A percentile compares a stretch with the other conserved stretches of the same genome.
Conservation (phyloP, 306 rosid species). For the Adenanthera pavonina region DNA sequence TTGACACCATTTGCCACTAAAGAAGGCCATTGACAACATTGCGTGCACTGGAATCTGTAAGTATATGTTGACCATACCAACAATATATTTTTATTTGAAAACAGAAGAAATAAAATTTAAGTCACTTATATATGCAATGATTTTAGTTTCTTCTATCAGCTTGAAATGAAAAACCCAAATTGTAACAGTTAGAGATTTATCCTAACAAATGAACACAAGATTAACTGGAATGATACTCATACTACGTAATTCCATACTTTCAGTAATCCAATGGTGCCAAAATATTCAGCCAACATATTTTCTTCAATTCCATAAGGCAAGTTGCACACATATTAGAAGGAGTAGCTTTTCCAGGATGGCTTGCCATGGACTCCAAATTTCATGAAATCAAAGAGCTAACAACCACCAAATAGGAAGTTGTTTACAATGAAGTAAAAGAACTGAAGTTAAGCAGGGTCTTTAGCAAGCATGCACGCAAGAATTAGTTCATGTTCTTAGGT, state of each 20-base stretch:
- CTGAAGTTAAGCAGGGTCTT: neutral
- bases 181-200: neutral
- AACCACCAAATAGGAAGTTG: slow-evolving; percentile 34
- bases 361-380: slow-evolving; percentile 76
- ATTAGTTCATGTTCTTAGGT: no score
- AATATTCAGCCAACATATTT: slow-evolving; percentile 83
- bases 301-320: slow-evolving; percentile 93
- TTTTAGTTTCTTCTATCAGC: neutral
- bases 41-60: neutral
- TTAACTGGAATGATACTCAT: slow-evolving; percentile 22
- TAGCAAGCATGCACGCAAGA: neutral
- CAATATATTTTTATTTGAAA: neutral
- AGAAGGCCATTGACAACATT: neutral
- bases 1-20: neutral
- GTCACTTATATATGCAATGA: neutral
- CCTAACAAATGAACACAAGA: neutral
- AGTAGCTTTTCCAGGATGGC: slow-evolving; percentile 66
- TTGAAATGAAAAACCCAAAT: neutral
- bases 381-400: slow-evolving; percentile 58
- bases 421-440: neutral
- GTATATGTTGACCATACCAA: neutral
- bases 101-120: neutral
- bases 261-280: slow-evolving; percentile 88
- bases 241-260: slow-evolving; percentile 66
- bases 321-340: slow-evolving; percentile 89